Evolutionary conservation across 176 grass and related monocot genomes (phyloP).

Genomic region (Canna indica): DNA sequence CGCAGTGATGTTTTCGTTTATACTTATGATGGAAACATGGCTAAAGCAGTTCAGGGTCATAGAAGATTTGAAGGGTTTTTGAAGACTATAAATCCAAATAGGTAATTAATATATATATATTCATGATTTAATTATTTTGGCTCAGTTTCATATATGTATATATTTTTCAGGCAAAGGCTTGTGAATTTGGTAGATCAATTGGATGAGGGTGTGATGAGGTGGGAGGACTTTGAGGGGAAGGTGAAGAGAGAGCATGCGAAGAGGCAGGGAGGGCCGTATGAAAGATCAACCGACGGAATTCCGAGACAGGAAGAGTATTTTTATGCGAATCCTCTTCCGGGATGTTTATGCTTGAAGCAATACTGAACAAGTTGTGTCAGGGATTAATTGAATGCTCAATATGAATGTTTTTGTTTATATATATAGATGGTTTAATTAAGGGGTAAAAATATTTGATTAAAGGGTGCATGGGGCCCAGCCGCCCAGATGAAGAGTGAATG

Average conservation of each 20-base stretch:
- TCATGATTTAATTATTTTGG: too few relatives aligned
- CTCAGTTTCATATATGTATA: background rate
- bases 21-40: slow-evolving; percentile 85
- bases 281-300: slow-evolving; percentile 29
- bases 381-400: too few relatives aligned
- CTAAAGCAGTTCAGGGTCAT: slow-evolving; percentile 67
- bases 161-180: slow-evolving; percentile 36
- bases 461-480: too few relatives aligned
- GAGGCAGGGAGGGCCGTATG: slow-evolving; percentile 54
- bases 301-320: slow-evolving; percentile 58
- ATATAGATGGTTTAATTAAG: too few relatives aligned
- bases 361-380: slow-evolving; percentile 25
- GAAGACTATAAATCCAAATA: slow-evolving; percentile 77
- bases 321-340: slow-evolving; percentile 56
- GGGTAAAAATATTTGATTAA: too few relatives aligned
- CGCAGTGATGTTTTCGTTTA: slow-evolving; percentile 59
- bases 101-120: too few relatives aligned
- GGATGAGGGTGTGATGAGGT: slow-evolving; percentile 28
- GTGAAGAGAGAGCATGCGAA: slow-evolving; percentile 39
- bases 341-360: slow-evolving; percentile 44
- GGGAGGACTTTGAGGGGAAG: slow-evolving; percentile 36
- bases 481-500: too few relatives aligned
- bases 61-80: slow-evolving; percentile 49
- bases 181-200: slow-evolving; percentile 53
- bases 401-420: too few relatives aligned